Evolutionary conservation across 2,329 filamentous ascomycete species (phyloP), one percentile per base, ranked within the genome.

Genomic region (Colletotrichum sp.): DNA sequence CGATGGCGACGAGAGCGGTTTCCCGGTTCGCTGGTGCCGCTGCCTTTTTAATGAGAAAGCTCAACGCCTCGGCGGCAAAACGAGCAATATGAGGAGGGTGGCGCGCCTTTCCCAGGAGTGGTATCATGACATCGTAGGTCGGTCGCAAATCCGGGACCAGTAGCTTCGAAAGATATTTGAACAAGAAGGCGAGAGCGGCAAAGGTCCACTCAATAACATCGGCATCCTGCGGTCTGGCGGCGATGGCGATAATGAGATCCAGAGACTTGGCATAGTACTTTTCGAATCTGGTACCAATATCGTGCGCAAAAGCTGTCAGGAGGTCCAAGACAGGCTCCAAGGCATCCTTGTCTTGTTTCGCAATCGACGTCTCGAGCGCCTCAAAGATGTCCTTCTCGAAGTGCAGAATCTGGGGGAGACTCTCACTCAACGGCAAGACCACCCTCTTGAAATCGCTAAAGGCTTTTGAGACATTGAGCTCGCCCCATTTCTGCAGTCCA

Each of bases 161-260:
- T 1, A 99, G 90, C 78, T 95, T 93, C 3, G 96, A 98, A 7
- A 99, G 91, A 82, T 99, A 99, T 83, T 99, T 99, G 91, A 99
- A 98, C 55, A 99, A 89, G 89, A 98, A 99, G 62, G 97, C 96
- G 72, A 99, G 89, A 80, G 95, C 96, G 15, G 94, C 95, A 86
- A 99, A 99, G 67, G 95, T 96, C 96, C 96, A 99, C 86, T 99
- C 97, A 67, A 99, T 95, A n/a, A 98, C 96, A 78, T 96, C 95
- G 30, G 95, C 93, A 81, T 95, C 94, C 72, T 94, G 90, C 69
- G 95, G 92, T 80, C 92, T 94, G 70, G 93, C 93, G 13, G 96
- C 96, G 78, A 99, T 91, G 18, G 92, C 92, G 52, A 95, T 91
- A 71, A 99, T 92, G 70, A 98, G 88, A 70, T 89, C 90, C 74